phyloP scores from a whole-genome alignment of 495 filamentous ascomycete genomes.

The Xylaria bambusicola region DNA sequence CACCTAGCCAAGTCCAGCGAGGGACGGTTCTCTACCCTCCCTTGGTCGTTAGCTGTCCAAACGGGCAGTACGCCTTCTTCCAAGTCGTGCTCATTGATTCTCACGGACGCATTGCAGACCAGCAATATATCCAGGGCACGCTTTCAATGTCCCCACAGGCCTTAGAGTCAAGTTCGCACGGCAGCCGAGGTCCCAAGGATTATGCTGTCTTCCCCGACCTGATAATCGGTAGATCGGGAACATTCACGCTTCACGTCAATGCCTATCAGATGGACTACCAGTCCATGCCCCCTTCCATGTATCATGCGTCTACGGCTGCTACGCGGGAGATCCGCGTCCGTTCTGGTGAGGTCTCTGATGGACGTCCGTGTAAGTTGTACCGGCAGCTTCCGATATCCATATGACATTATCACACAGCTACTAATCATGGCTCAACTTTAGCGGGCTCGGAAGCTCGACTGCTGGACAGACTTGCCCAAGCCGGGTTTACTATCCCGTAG shows the following conservation, averaged over 20 bases:
- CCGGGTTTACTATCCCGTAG: conserved; percentile 9
- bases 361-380: conserved; percentile 13
- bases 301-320: background rate
- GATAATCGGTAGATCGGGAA: conserved; percentile 1
- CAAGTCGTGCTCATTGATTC: conserved; percentile 8
- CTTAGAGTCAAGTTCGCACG: background rate
- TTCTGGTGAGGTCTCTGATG: background rate
- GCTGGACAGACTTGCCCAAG: background rate
- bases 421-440: background rate
- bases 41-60: conserved; percentile 10
- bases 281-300: background rate
- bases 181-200: background rate
- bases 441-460: conserved; percentile 6
- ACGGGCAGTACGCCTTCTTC: conserved; percentile 3
- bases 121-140: background rate
- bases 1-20: conserved; percentile 9
- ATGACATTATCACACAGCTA: conserved; percentile 1
- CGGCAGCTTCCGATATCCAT: too few relatives aligned
- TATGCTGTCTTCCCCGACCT: conserved; percentile 18
- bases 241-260: conserved; percentile 8
- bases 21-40: conserved; percentile 13
- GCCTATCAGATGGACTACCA: conserved; percentile 13
- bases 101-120: background rate
- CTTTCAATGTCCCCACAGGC: background rate
- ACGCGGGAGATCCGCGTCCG: conserved; percentile 5